Conservation (phyloP, 192 early-diverging fungal species). For the Coemansia aciculifera region DNA sequence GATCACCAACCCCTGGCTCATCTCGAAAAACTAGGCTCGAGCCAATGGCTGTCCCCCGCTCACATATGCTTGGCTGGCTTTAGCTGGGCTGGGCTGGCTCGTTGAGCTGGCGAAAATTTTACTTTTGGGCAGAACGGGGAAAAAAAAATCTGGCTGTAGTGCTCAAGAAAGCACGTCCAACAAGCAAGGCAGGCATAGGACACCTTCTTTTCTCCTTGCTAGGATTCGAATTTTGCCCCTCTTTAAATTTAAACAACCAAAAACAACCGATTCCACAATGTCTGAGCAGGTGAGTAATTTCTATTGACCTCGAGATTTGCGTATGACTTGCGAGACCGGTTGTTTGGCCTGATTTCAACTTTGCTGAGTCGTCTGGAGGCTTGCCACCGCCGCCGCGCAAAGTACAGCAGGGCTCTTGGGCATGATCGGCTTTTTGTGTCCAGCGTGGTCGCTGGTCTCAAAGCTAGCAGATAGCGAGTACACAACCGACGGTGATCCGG, state of each 20-base stretch:
- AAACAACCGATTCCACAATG: constrained; percentile 33
- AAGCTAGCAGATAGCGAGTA: not conserved
- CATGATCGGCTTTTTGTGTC: not conserved
- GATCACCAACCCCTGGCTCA: constrained; percentile 1
- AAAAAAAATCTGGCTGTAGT: constrained; percentile 12
- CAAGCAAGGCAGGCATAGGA: constrained; percentile 16
- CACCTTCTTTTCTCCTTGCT: constrained; percentile 51
- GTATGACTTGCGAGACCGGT: not conserved
- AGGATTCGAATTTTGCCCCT: constrained; percentile 27
- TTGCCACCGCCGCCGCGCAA: not conserved
- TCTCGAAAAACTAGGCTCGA: not conserved
- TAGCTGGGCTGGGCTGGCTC: not conserved
- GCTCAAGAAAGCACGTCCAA: constrained; percentile 8
- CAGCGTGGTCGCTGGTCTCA: not conserved
- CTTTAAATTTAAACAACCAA: constrained; percentile 31
- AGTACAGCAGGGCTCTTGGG: not conserved
- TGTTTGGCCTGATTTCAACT: not conserved
- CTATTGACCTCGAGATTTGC: constrained; percentile 3
- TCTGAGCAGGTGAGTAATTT: constrained; percentile 56
- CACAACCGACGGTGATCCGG: not conserved
- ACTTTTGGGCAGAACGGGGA: not conserved
- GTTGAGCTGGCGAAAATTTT: constrained; percentile 38
- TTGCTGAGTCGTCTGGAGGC: not conserved
- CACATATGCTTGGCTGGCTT: not conserved
- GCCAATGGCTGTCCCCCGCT: not conserved